phyloP scores from a whole-genome alignment of 1,139 yeast species.

The Kodamaea suecica region DNA sequence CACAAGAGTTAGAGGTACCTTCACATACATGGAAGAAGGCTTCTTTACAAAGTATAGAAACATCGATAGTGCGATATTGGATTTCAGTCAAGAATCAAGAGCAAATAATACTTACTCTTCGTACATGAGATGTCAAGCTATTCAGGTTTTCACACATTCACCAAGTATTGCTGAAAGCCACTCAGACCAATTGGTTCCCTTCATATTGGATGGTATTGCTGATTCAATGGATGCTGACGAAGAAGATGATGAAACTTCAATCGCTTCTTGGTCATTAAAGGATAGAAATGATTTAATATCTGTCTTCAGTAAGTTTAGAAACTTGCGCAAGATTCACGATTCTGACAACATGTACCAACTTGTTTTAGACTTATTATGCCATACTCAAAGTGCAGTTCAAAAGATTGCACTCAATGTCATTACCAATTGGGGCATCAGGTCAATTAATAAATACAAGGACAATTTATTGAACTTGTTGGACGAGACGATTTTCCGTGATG shows the following conservation, averaged over 20 bases:
- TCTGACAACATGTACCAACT: constrained; percentile 53
- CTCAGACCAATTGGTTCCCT: constrained; percentile 54
- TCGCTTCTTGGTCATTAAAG: constrained; percentile 49
- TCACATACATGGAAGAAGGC: constrained; percentile 20
- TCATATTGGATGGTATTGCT: constrained; percentile 35
- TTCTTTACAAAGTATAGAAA: constrained; percentile 23
- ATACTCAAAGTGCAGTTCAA: constrained; percentile 63
- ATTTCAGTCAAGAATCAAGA: constrained; percentile 30
- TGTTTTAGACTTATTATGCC: constrained; percentile 57
- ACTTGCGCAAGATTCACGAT: constrained; percentile 52
- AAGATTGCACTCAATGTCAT: constrained; percentile 69
- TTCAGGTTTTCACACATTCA: constrained; percentile 49
- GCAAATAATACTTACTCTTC: constrained; percentile 33
- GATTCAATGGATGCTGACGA: constrained; percentile 27
- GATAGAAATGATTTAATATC: constrained; percentile 64
- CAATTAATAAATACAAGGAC: constrained; percentile 65
- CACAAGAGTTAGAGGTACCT: constrained; percentile 27
- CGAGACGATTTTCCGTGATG: constrained; percentile 83
- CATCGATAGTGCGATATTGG: constrained; percentile 31
- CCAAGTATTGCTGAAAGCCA: constrained; percentile 70
- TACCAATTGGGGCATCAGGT: constrained; percentile 60
- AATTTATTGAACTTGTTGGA: constrained; percentile 73
- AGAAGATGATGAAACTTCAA: constrained; percentile 14
- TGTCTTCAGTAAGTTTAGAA: constrained; percentile 62
- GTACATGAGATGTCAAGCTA: constrained; percentile 45